Base-by-base conservation (phyloP, 2,329 filamentous ascomycete genomes). In the Aschersonia sp. region DNA sequence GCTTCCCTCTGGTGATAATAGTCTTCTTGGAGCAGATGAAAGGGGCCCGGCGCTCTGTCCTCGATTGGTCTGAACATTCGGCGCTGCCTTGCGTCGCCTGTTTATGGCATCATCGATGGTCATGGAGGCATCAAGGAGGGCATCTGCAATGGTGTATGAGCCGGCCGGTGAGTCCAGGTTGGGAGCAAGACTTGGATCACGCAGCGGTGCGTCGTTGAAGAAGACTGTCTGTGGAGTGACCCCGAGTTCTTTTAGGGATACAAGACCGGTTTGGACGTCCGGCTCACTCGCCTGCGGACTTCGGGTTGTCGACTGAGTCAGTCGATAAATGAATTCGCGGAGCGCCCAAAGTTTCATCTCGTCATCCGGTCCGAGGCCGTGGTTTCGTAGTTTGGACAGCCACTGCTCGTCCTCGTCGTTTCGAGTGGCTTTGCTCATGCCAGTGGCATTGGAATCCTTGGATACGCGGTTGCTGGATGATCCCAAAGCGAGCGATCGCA, bases 371-470 rank as follows among this genome's bases (percentile, higher is more conserved):
- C 74, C 70, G 70, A 98, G 79, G 0, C 92, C 92, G 42, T 94
- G 78, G 53, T 87, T 94, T 46, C 85, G 79, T 45, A 98, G 67
- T 53, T 88, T 84, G 10, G 77, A 73, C n/a, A 98, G 70, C 89
- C 92, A 97, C 55, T 89, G 80, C 52, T 96, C 89, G 59, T 98
- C 92, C 61, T 97, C 91, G 6, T 94, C 89, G 54, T 89, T 95
- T 59, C 81, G 89, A 1, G 76, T 67, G 3, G 85, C 68, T 54
- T 78, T 80, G 52, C 71, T 74, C 31, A 92, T 65, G 7, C 78
- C 71, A 55, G 74, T 76, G 45, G 69, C 61, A 40, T 72, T 73
- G 47, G 74, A 61, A 51, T 83, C 80, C 56, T 70, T 73, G 44
- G 75, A 70, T 44, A 76, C 73, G 51, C 78, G 72, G 2, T 71